Evolutionary conservation across 2,329 filamentous ascomycete genomes (phyloP).

Genomic region (Cercospora nicotianae): DNA sequence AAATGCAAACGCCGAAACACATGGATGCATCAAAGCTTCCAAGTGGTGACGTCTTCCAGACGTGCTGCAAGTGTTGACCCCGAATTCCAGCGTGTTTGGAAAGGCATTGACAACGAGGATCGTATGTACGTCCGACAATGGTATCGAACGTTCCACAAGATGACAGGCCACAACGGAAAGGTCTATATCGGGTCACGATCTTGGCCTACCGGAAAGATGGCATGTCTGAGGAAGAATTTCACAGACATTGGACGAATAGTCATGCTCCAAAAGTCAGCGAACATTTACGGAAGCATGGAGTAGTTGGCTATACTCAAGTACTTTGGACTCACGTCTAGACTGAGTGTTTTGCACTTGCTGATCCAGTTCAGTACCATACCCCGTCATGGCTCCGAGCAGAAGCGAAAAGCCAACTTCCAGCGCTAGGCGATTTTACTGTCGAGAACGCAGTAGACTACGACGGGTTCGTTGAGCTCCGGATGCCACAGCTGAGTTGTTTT

Average conservation of each 20-base stretch:
- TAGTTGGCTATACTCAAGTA: slow-evolving; percentile 24
- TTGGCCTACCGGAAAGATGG: slow-evolving; percentile 18
- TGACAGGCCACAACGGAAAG: slow-evolving; percentile 3
- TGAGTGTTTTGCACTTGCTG: background rate
- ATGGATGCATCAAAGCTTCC: background rate
- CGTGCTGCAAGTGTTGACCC: background rate
- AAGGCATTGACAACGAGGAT: background rate
- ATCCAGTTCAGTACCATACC: slow-evolving; percentile 9
- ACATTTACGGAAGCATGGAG: slow-evolving; percentile 20
- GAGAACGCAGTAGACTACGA: slow-evolving; percentile 19
- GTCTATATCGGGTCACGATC: slow-evolving; percentile 20
- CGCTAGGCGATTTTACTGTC: slow-evolving; percentile 13
- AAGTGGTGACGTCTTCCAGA: slow-evolving; percentile 11
- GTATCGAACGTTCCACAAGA: background rate
- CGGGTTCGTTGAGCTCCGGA: slow-evolving; percentile 19
- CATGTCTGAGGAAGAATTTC: slow-evolving; percentile 24
- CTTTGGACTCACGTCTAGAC: background rate
- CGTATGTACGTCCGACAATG: background rate
- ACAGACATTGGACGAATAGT: slow-evolving; percentile 22
- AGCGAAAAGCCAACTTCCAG: slow-evolving; percentile 10
- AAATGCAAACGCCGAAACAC: background rate
- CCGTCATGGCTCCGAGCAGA: slow-evolving; percentile 17
- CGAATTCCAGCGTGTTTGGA: background rate
- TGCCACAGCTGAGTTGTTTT: slow-evolving; percentile 21
- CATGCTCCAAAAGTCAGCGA: slow-evolving; percentile 23